A percentile compares a stretch with the other conserved stretches of the same genome.
phyloP scores from a whole-genome alignment of 768 basidiomycete species.

The Tephrocybe sp. region DNA sequence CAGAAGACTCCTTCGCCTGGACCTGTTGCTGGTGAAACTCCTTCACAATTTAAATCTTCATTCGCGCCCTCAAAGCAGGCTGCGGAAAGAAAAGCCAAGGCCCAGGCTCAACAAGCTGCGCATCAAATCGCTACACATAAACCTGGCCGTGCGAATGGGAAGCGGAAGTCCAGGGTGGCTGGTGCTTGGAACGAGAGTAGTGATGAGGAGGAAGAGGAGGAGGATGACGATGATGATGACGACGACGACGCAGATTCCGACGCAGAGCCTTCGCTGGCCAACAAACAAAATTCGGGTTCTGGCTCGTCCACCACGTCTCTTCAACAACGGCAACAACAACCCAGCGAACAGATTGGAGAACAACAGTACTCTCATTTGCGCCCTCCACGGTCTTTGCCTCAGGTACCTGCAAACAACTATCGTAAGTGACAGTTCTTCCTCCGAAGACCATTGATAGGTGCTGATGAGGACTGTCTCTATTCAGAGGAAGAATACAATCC shows the following conservation, averaged over 20 bases:
- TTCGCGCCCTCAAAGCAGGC: conserved; percentile 87
- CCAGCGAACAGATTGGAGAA: conserved; percentile 21
- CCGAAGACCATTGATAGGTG: conserved; percentile 8
- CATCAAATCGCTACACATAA: conserved; percentile 74
- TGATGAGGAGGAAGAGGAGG: conserved; percentile 86
- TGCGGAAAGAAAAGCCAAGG: conserved; percentile 80
- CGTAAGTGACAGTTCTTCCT: conserved; percentile 33
- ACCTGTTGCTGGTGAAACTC: conserved; percentile 19
- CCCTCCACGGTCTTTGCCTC: conserved; percentile 64
- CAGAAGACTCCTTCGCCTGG: conserved; percentile 25
- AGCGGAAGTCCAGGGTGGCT: conserved; percentile 58
- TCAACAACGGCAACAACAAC: conserved; percentile 25
- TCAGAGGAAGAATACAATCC: conserved; percentile 44
- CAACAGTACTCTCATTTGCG: conserved; percentile 49
- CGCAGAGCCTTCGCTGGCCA: conserved; percentile 32
- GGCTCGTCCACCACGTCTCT: conserved; percentile 26
- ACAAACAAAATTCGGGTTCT: conserved; percentile 25
- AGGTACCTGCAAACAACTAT: conserved; percentile 50
- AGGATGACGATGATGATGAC: conserved; percentile 66
- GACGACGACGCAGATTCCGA: conserved; percentile 75
- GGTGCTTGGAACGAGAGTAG: conserved; percentile 71
- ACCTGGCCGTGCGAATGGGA: conserved; percentile 69
- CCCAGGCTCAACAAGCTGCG: conserved; percentile 81
- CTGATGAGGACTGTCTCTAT: conserved; percentile 8
- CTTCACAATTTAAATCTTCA: conserved; percentile 69